Conservation (phyloP, 2,329 filamentous ascomycete genomes). For the Penicillium sp. region DNA sequence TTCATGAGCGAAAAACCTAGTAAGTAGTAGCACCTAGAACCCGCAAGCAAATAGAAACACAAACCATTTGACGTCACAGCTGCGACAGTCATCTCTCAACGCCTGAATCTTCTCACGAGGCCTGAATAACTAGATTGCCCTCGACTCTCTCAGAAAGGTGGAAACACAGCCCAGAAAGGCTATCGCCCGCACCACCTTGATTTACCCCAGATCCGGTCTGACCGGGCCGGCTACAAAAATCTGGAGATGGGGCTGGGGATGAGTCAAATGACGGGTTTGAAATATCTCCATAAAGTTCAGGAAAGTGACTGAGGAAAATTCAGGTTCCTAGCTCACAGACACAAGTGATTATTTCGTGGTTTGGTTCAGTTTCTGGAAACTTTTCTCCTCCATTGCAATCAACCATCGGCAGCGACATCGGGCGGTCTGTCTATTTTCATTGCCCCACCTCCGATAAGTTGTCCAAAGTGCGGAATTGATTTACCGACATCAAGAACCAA, state of each 20-base stretch:
- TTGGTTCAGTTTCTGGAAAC: no score
- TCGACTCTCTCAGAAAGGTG: no score
- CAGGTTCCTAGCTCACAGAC: background rate
- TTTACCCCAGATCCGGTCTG: background rate
- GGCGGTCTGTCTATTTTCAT: background rate
- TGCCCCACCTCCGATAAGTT: constrained; percentile 16
- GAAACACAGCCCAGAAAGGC: no score
- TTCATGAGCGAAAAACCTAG: background rate
- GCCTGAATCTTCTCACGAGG: background rate
- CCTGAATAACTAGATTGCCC: no score
- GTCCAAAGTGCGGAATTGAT: constrained; percentile 10
- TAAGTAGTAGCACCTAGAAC: background rate
- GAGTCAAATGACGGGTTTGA: background rate
- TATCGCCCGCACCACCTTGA: background rate
- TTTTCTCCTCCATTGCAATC: background rate
- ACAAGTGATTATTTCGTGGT: background rate
- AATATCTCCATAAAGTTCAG: background rate
- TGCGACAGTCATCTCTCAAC: background rate
- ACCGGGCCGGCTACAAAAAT: constrained; percentile 2
- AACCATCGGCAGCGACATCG: constrained; percentile 1
- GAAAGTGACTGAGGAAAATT: background rate
- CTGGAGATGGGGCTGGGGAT: background rate
- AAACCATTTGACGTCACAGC: background rate
- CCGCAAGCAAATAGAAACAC: background rate
- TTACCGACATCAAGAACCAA: background rate